Evolutionary conservation across 148 eudicot genomes (phyloP).

Genomic region (Suaeda aralocaspica): DNA sequence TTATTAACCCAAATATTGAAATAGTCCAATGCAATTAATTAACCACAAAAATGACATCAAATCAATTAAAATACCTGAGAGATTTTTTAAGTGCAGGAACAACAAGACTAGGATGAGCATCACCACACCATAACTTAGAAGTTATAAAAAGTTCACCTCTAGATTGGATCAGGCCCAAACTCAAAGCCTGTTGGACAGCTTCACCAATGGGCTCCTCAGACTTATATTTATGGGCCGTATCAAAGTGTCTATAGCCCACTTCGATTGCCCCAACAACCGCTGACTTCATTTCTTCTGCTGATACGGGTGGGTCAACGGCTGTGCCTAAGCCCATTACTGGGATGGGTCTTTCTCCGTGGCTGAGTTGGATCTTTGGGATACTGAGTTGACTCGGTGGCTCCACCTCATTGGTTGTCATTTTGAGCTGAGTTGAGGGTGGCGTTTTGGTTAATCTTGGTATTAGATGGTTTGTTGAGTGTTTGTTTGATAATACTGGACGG

Average conservation of each 20-base stretch:
- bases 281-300: constrained; percentile 29
- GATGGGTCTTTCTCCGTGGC: constrained; percentile 24
- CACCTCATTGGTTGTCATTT: constrained; percentile 11
- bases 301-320: constrained; percentile 38
- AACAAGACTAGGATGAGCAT: constrained; percentile 45
- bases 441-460: neutral
- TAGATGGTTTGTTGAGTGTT: too few species aligned
- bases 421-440: neutral
- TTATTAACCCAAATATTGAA: too few species aligned
- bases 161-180: constrained; percentile 38
- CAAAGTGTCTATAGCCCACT: constrained; percentile 55
- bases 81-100: constrained; percentile 40
- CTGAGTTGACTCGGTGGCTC: constrained; percentile 6
- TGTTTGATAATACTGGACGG: too few species aligned
- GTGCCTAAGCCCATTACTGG: constrained; percentile 55
- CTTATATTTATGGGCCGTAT: constrained; percentile 45
- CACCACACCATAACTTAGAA: constrained; percentile 53
- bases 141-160: constrained; percentile 63
- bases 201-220: constrained; percentile 50
- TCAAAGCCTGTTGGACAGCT: constrained; percentile 40
- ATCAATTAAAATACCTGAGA: constrained; percentile 45
- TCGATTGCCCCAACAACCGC: constrained; percentile 43
- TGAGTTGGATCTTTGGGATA: constrained; percentile 24
- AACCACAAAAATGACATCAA: too few species aligned
- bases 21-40: too few species aligned